A percentile compares a stretch with the other conserved stretches of the same genome.
Conservation (phyloP, 176 grass and related monocot genomes). For the Alloteropsis semialata region DNA sequence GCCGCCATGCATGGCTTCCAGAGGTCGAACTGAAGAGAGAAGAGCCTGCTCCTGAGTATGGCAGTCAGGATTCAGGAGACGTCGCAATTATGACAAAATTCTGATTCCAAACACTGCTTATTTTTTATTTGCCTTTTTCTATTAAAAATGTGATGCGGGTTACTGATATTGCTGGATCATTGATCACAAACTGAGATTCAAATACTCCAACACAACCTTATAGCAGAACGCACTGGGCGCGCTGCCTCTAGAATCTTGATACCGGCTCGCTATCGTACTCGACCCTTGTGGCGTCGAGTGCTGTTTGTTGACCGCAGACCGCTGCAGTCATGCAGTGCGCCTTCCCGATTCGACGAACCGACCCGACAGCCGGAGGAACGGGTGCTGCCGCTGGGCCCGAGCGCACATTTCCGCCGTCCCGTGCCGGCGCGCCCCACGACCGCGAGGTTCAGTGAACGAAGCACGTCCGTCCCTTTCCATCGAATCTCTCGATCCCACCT, state of each 20-base stretch:
- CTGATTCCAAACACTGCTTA: no score
- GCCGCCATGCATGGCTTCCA: no score
- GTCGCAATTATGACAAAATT: no score
- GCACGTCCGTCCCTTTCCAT: slow-evolving; percentile 14
- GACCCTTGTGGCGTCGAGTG: no score
- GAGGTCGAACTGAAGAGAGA: no score
- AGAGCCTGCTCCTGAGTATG: no score
- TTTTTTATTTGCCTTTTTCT: no score
- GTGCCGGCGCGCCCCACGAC: neutral
- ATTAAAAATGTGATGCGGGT: no score
- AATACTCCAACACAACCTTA: neutral
- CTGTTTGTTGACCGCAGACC: neutral
- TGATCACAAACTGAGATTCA: no score
- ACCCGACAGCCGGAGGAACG: neutral
- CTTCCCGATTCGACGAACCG: slow-evolving; percentile 3
- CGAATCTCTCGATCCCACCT: neutral
- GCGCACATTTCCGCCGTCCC: neutral
- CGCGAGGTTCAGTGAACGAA: slow-evolving; percentile 4
- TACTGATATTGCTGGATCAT: no score
- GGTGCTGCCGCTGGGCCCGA: neutral
- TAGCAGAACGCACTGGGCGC: neutral
- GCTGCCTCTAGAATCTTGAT: neutral
- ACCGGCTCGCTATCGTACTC: neutral
- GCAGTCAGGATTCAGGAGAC: no score
- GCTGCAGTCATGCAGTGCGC: neutral